phyloP scores from a whole-genome alignment of 139 green algal species.

The Chlamydomonas schloesseri region DNA sequence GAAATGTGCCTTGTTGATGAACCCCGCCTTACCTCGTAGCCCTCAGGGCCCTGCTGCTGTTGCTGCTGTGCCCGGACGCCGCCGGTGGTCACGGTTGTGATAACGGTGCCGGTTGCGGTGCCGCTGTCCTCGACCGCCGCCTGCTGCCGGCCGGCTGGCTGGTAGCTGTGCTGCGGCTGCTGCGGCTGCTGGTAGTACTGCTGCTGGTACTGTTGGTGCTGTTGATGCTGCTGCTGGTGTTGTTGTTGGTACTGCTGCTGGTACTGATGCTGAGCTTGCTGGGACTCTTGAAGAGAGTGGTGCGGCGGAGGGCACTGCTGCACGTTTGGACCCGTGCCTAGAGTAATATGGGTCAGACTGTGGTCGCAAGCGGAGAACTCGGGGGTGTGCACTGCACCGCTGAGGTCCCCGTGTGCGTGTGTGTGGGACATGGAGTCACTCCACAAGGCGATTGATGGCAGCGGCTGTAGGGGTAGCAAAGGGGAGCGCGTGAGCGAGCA shows the following conservation, averaged over 20 bases:
- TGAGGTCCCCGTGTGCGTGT: slow-evolving; percentile 1
- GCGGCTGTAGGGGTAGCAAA: background rate
- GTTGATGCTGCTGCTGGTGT: background rate
- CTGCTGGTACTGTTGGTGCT: background rate
- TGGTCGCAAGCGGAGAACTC: slow-evolving; percentile 22
- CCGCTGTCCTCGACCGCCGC: background rate
- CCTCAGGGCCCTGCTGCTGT: too few relatives aligned
- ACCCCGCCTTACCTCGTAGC: too few relatives aligned
- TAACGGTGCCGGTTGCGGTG: background rate
- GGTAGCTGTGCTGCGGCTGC: background rate
- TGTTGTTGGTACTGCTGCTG: background rate
- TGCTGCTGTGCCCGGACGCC: too few relatives aligned
- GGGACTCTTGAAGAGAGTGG: background rate
- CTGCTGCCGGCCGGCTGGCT: background rate
- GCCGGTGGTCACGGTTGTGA: background rate
- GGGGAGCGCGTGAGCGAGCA: slow-evolving; percentile 9
- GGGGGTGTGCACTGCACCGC: background rate
- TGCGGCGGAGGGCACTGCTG: slow-evolving; percentile 1
- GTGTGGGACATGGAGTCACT: slow-evolving; percentile 29
- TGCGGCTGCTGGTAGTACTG: background rate
- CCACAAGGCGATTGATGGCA: background rate
- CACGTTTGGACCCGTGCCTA: background rate
- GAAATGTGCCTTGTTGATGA: too few relatives aligned
- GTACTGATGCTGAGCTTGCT: background rate
- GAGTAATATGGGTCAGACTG: slow-evolving; percentile 26